Evolutionary conservation across 2,329 filamentous ascomycete species (phyloP), one percentile per base, ranked within the genome.

Genomic region (Epichloe amarillans): DNA sequence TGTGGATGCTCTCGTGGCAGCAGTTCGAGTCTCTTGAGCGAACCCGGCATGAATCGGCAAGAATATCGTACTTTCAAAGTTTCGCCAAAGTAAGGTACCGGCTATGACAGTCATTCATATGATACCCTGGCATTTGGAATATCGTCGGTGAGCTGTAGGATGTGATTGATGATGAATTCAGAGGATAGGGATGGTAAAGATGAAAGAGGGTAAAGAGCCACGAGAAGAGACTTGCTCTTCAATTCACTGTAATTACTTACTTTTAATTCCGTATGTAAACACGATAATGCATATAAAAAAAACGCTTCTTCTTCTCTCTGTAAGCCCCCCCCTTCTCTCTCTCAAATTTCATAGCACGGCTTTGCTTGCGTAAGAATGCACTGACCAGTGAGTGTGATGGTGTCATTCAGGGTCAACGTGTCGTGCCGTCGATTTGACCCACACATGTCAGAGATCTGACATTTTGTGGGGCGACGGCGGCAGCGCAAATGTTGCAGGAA

Each of bases 1-100:
- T 1, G 65, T 87, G 64, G 84, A 87, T 65, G 77, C 74, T 37
- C 66, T 88, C 35, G 77, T 88, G 52, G 83, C 79, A 33, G 82
- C 80, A 10, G 60, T 74, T 56, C 66, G 65, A 26, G 67, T 70
- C 8, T 61, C 60, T n/a, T 66, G 55, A 58, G 23, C 7, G 26
- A 15, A 48, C 17, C 3, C 19, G 14, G 19, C 4, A 14, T 12
- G 3, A 42, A 42, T 23, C 8, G 26, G 26, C 26, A 4, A 30
- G 3, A 30, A 30, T 4, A 11, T 30, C 8, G 26, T 30, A 4
- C 26, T 30, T 30, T 4, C 3, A 30, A 30, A 30, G 3, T 30
- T 30, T 30, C 8, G 26, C 26, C 26, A 10, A 30, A 30, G 26
- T 10, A 30, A 3, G 26, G 26, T 11, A 30, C 26, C 26, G 26